phyloP scores from a whole-genome alignment of 257 asterid genomes.

The Lantana camara region DNA sequence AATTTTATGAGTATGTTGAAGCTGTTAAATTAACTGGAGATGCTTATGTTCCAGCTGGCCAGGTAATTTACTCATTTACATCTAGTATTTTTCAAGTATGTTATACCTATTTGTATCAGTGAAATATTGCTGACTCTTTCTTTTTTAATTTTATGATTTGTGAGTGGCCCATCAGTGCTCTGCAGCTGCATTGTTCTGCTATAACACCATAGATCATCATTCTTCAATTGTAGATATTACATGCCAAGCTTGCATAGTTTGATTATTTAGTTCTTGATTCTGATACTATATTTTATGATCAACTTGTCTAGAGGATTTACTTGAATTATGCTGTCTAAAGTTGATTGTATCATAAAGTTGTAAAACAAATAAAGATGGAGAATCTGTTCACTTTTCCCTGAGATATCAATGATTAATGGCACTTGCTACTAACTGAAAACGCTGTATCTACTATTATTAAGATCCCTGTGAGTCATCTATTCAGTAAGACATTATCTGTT shows the following conservation, averaged over 20 bases:
- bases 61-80: conserved; percentile 49
- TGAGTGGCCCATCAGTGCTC: neutral
- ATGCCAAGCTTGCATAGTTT: neutral
- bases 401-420: neutral
- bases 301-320: conserved; percentile 13
- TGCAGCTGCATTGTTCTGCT: conserved; percentile 1
- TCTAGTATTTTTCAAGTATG: neutral
- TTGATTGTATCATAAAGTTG: neutral
- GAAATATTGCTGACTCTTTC: neutral
- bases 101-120: neutral
- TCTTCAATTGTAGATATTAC: neutral
- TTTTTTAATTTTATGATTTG: neutral
- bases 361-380: conserved; percentile 10
- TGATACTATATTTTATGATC: neutral
- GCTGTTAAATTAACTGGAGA: conserved; percentile 95
- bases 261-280: neutral
- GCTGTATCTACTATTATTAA: conserved; percentile 7
- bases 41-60: conserved; percentile 96
- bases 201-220: neutral
- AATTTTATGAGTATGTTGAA: conserved; percentile 94
- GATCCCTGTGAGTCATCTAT: neutral
- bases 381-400: neutral
- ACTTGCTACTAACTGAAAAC: neutral
- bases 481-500: conserved; percentile 1
- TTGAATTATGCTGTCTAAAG: conserved; percentile 14